Percentiles rank a stretch among this genome's conserved stretches.
These are phyloP conservation scores for Powellomyces hirtus DNA, from an alignment of 192 early-diverging fungal species.

Conservation along the genomic window DNA sequence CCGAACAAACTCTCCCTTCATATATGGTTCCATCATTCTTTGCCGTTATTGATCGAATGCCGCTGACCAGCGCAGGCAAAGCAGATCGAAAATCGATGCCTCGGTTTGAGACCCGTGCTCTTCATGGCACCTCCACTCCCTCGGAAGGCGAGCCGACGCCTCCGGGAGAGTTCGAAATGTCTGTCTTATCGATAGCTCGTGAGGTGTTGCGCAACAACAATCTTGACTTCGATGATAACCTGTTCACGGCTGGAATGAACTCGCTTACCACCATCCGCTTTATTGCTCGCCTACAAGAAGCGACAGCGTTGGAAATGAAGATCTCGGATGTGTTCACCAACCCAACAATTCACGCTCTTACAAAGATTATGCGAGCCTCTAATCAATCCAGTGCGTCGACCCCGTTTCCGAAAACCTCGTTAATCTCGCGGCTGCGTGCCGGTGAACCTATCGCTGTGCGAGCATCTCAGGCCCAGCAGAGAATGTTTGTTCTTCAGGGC, in stretches of 20 bases:
- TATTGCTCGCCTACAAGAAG: no score
- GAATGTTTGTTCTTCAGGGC: background rate
- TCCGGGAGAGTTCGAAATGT: background rate
- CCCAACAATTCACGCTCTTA: no score
- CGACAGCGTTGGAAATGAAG: no score
- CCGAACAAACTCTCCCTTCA: background rate
- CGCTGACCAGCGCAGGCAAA: slow-evolving; percentile 7
- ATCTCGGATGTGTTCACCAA: no score
- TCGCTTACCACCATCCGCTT: background rate
- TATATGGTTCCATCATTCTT: slow-evolving; percentile 15
- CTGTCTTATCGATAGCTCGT: background rate
- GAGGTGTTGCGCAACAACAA: background rate
- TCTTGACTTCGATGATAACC: background rate
- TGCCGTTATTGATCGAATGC: slow-evolving; percentile 1
- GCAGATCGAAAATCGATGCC: slow-evolving; percentile 13
- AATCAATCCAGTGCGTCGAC: no score
- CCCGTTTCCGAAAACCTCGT: no score
- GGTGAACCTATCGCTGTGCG: no score
- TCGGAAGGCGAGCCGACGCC: no score
- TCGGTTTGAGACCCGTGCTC: no score
- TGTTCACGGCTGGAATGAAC: background rate
- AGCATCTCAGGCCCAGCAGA: background rate
- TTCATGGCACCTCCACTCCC: no score
- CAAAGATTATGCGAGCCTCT: no score
- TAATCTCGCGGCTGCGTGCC: no score